Percentiles rank a stretch among this genome's conserved stretches.
Conservation (phyloP, 2,329 filamentous ascomycete species). For the Cercospora zeae-maydis region DNA sequence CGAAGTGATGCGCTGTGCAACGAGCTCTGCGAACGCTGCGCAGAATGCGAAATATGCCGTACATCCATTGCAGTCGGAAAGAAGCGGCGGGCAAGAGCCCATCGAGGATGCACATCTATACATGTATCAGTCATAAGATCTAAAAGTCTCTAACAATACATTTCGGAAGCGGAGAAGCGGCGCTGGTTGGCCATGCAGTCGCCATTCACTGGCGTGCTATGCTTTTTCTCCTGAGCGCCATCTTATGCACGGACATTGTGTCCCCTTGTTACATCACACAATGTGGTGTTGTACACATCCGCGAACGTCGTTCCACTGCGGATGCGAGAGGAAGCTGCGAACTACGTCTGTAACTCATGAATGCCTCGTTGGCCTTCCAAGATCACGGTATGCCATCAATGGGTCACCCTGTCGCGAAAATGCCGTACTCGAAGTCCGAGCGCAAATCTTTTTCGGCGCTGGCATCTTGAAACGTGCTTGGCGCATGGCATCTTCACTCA, state of each 20-base stretch:
- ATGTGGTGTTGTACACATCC: background rate
- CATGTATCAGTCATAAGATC: background rate
- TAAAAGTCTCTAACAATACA: constrained; percentile 6
- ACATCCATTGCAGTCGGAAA: background rate
- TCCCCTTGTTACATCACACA: background rate
- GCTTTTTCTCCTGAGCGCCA: background rate
- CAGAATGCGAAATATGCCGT: no score
- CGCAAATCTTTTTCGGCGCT: background rate
- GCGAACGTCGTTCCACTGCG: background rate
- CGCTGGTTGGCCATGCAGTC: constrained; percentile 3
- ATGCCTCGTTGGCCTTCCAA: background rate
- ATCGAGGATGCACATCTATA: background rate
- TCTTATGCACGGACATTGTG: background rate
- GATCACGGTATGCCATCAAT: background rate
- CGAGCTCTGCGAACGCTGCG: no score
- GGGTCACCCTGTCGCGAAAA: background rate
- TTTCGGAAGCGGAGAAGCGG: constrained; percentile 10
- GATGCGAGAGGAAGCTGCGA: background rate
- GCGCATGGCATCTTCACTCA: background rate
- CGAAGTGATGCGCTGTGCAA: no score
- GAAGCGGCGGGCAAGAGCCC: background rate
- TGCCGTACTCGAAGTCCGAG: background rate
- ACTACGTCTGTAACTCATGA: background rate
- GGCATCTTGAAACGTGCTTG: background rate
- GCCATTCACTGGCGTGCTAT: background rate